These are phyloP conservation scores for Chytridiales sp. DNA, from an alignment of 371 early-diverging fungal genomes.

Conservation along the genomic window DNA sequence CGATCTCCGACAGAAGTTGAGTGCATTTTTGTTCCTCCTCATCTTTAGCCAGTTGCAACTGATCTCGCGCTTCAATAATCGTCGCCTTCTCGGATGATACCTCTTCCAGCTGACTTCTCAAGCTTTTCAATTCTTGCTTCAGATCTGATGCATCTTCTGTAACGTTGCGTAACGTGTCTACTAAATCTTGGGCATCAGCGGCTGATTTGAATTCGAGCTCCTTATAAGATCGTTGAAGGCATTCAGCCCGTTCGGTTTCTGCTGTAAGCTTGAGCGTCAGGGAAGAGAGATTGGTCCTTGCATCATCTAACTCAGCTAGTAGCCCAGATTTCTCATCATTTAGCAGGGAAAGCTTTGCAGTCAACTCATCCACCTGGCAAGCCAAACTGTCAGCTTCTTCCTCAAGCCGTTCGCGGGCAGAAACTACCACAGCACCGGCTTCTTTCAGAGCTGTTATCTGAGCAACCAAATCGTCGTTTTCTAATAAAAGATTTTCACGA, in stretches of 20 bases:
- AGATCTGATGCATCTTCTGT: conserved; percentile 28
- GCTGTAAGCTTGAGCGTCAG: conserved; percentile 3
- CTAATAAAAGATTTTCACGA: no score
- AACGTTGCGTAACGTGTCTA: conserved; percentile 37
- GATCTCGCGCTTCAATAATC: background rate
- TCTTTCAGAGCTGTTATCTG: conserved; percentile 18
- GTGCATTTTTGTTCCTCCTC: conserved; percentile 1
- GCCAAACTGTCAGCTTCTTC: conserved; percentile 14
- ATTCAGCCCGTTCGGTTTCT: conserved; percentile 3
- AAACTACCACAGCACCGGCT: conserved; percentile 21
- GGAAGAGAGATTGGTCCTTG: background rate
- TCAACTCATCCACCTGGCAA: conserved; percentile 5
- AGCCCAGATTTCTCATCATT: background rate
- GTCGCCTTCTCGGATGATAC: background rate
- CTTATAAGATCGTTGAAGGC: conserved; percentile 8
- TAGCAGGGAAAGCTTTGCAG: conserved; percentile 15
- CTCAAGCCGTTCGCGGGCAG: conserved; percentile 18
- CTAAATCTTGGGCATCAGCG: conserved; percentile 28
- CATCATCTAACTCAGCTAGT: background rate
- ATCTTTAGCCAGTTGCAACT: conserved; percentile 12
- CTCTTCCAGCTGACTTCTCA: background rate
- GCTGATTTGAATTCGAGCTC: conserved; percentile 16
- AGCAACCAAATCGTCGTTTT: conserved; percentile 15
- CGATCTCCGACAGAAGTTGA: background rate
- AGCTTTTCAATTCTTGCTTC: conserved; percentile 11